Evolutionary conservation across 768 basidiomycete species (phyloP).

Genomic region (Suillus sp.): DNA sequence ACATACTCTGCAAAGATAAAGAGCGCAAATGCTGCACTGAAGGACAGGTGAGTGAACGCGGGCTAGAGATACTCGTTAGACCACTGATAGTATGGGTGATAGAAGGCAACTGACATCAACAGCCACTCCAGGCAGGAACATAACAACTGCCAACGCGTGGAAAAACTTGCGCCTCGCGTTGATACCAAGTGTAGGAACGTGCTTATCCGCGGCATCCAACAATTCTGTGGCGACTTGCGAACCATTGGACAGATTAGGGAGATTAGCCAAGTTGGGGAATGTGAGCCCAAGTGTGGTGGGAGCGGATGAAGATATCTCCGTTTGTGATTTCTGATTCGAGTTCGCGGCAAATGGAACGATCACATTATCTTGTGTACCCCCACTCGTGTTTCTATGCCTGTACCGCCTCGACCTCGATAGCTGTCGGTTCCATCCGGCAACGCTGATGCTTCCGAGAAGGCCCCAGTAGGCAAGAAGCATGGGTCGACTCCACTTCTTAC

Average conservation of each 20-base stretch:
- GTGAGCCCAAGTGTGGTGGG: conserved; percentile 35
- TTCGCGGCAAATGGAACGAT: conserved; percentile 31
- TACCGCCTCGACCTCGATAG: conserved; percentile 75
- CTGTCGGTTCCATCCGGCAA: conserved; percentile 95
- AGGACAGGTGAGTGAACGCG: conserved; percentile 93
- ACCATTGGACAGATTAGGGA: conserved; percentile 54
- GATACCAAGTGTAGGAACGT: conserved; percentile 83
- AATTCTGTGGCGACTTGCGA: conserved; percentile 62
- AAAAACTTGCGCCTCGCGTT: conserved; percentile 97
- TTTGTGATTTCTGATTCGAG: conserved; percentile 24
- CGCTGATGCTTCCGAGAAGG: conserved; percentile 74
- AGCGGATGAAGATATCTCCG: conserved; percentile 15
- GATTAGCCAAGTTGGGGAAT: conserved; percentile 51
- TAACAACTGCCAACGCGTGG: conserved; percentile 91
- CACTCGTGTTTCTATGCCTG: conserved; percentile 46
- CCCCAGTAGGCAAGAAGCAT: conserved; percentile 87
- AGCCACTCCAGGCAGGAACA: conserved; percentile 95
- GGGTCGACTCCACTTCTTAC: conserved; percentile 75
- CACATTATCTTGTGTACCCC: conserved; percentile 38
- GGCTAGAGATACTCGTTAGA: conserved; percentile 56
- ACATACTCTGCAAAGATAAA: conserved; percentile 98
- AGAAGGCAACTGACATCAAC: conserved; percentile 69
- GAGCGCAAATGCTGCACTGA: conserved; percentile 91
- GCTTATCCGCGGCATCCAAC: conserved; percentile 86
- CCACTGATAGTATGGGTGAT: conserved; percentile 2